phyloP scores from a whole-genome alignment of 106 monocot species.

The Chionographis japonica region DNA sequence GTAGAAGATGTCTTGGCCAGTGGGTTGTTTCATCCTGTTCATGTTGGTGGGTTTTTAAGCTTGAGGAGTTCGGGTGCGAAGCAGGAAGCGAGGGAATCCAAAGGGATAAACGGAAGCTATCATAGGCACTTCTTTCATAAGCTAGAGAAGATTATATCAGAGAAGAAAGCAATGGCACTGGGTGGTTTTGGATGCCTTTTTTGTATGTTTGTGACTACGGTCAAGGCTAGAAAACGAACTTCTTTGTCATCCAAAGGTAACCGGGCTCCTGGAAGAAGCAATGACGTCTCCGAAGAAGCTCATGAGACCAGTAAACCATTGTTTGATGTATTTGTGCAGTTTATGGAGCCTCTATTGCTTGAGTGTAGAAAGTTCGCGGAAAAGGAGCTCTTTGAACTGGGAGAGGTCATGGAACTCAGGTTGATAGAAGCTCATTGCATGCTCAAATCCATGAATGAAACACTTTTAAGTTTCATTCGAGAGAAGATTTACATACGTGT shows the following conservation, averaged over 20 bases:
- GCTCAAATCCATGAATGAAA: slow-evolving; percentile 71
- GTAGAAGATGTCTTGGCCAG: slow-evolving; percentile 65
- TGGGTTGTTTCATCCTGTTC: slow-evolving; percentile 78
- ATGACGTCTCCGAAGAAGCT: slow-evolving; percentile 29
- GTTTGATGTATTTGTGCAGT: slow-evolving; percentile 76
- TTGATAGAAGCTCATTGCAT: slow-evolving; percentile 47
- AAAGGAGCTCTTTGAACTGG: slow-evolving; percentile 20
- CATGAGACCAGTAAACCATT: slow-evolving; percentile 37
- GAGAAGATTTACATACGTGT: slow-evolving; percentile 71
- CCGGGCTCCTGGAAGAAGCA: slow-evolving; percentile 9
- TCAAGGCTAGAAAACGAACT: slow-evolving; percentile 26
- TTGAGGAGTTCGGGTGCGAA: slow-evolving; percentile 29
- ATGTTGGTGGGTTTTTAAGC: slow-evolving; percentile 66
- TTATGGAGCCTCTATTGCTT: slow-evolving; percentile 69
- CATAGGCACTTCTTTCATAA: slow-evolving; percentile 61
- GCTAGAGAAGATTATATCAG: slow-evolving; percentile 42
- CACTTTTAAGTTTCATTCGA: slow-evolving; percentile 42
- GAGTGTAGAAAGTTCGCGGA: slow-evolving; percentile 49
- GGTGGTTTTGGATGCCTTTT: slow-evolving; percentile 67
- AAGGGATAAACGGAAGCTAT: slow-evolving; percentile 45
- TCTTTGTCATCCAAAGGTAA: slow-evolving; percentile 19
- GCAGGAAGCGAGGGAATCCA: slow-evolving; percentile 18
- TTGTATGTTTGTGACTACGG: slow-evolving; percentile 45
- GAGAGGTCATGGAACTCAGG: slow-evolving; percentile 14
- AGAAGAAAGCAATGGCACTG: slow-evolving; percentile 49